Evolutionary conservation across 2,329 filamentous ascomycete species (phyloP).

Genomic region (Colletotrichum filicis): DNA sequence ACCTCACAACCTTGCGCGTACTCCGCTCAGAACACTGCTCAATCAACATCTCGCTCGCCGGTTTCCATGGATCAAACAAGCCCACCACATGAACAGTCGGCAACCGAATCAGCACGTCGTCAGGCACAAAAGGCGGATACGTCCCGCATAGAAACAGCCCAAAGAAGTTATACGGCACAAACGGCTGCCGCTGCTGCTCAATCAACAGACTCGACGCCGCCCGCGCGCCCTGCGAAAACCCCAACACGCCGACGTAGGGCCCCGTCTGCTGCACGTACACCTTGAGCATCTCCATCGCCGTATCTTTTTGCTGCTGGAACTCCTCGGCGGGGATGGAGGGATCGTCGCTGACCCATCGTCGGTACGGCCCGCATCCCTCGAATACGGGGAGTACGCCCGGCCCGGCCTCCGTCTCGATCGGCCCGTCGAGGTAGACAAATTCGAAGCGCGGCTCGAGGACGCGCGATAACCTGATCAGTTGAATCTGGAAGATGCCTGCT

Average conservation of each 20-base stretch:
- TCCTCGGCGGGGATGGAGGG: conserved; percentile 17
- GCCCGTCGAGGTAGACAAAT: conserved; percentile 25
- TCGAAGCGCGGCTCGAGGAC: conserved; percentile 20
- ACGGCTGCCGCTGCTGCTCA: conserved; percentile 29
- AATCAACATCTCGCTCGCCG: conserved; percentile 20
- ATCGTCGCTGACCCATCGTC: conserved; percentile 32
- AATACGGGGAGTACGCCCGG: conserved; percentile 29
- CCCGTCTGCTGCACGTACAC: conserved; percentile 26
- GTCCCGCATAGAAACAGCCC: conserved; percentile 30
- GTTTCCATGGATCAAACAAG: conserved; percentile 18
- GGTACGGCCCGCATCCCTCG: conserved; percentile 27
- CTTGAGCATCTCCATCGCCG: conserved; percentile 21
- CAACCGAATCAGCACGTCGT: conserved; percentile 13
- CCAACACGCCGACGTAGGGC: conserved; percentile 24
- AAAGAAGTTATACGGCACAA: conserved; percentile 11
- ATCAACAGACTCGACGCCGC: conserved; percentile 27
- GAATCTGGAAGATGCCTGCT: conserved; percentile 25
- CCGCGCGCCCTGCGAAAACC: conserved; percentile 29
- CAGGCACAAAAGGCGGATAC: conserved; percentile 23
- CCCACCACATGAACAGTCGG: conserved; percentile 29
- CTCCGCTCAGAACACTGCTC: conserved; percentile 12
- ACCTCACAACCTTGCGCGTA: conserved; percentile 22
- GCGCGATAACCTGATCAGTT: conserved; percentile 24
- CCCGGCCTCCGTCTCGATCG: conserved; percentile 19
- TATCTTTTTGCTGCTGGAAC: conserved; percentile 22